Base-by-base conservation (phyloP, 139 green algal genomes). In the Chlorella vulgaris region DNA sequence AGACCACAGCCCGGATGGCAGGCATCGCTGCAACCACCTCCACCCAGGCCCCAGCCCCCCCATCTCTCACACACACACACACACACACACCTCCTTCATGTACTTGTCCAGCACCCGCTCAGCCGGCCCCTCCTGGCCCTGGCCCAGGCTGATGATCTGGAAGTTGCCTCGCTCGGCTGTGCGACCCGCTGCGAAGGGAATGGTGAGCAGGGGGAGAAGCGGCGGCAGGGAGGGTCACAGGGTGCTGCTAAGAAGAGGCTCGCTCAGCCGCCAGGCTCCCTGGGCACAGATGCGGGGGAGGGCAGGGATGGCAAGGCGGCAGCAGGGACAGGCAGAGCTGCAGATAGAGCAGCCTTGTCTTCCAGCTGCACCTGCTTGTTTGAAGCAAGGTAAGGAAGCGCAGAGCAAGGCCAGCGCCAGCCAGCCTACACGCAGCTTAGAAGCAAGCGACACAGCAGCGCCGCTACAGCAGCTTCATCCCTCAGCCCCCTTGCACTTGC, bases 141-240 rank as follows among this genome's bases (percentile, higher is more conserved):
- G 94, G 7, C 95, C 94, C 70, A 98, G 76, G 6, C 87, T 92
- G 35, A 98, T 87, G 5, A 87, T 88, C 26, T 87, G 62, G 87
- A 97, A 97, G 50, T 86, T 90, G 29, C 91, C 93, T 31, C 70
- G 84, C 60, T 96, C 91, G 13, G 63, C 69, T 0, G 91, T 96
- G 80, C 91, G 91, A 77, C 93, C 81, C n/a, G 88, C 77, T 77
- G 42, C 35, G 35, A 7, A 3, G 22, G 65, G 65, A 10, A 55
- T 50, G 24, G 28, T 28, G 29, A 1, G 29, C 4, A 10, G 7
- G 26, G 18, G 24, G 26, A 68, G 28, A 68, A 33, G 4, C 3
- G 26, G 61, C 3, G 61, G 7, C 28, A 36, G 13, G 47, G 13
- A 58, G 10, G 47, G 47, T 10, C 47, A 58, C 47, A n/a, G n/a